These are phyloP conservation scores for Thalassiosira hispida DNA, from an alignment of 352 stramenopile genomes.

Conservation along the genomic window DNA sequence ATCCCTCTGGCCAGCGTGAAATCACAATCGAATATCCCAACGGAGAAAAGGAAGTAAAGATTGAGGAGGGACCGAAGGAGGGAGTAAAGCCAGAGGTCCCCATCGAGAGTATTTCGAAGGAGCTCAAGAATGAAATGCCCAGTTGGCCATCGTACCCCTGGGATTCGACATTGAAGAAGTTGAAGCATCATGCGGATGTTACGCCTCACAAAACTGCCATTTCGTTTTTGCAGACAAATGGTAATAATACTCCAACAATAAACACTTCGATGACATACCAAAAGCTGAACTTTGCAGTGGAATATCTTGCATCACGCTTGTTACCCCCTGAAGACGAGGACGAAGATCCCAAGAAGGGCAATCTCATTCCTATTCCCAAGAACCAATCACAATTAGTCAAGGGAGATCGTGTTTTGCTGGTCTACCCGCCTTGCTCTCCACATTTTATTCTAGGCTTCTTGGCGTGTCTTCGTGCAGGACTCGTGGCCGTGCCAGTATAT, in stretches of 20 bases:
- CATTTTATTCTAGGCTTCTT: constrained; percentile 98
- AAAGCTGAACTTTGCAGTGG: constrained; percentile 34
- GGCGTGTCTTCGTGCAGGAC: constrained; percentile 91
- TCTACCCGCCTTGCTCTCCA: constrained; percentile 94
- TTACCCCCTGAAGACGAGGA: constrained; percentile 10
- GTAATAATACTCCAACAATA: constrained; percentile 19
- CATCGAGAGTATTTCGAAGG: not conserved
- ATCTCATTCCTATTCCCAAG: constrained; percentile 19
- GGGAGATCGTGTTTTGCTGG: constrained; percentile 86
- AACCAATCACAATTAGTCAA: constrained; percentile 12
- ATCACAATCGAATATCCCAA: constrained; percentile 32
- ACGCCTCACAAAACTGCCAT: constrained; percentile 36
- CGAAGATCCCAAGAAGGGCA: constrained; percentile 1
- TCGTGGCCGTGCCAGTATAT: constrained; percentile 94
- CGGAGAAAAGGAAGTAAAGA: constrained; percentile 21
- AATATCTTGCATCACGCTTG: constrained; percentile 44
- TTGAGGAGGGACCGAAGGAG: constrained; percentile 6
- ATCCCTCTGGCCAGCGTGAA: constrained; percentile 18
- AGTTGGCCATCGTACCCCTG: constrained; percentile 15
- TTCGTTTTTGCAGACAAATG: constrained; percentile 42
- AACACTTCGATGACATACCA: constrained; percentile 36
- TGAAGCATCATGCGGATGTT: not conserved
- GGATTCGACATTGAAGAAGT: constrained; percentile 23
- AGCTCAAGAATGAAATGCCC: not conserved
- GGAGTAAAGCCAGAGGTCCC: not conserved